Conservation (phyloP, 2,329 filamentous ascomycete genomes). For the Cladosporium velox region DNA sequence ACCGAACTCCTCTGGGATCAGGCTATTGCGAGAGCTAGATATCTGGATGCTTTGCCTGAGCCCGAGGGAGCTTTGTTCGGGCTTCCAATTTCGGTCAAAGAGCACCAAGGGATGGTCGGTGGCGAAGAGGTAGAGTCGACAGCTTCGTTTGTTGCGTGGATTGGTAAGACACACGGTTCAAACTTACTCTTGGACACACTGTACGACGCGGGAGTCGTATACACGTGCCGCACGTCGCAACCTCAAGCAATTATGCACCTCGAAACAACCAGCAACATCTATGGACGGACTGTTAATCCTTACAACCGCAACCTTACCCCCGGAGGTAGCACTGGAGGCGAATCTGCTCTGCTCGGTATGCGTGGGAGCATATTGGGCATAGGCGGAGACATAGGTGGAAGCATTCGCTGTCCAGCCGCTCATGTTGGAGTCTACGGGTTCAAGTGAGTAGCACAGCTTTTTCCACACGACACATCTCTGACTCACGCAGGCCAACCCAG, state of each 20-base stretch:
- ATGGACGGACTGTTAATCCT: conserved; percentile 57
- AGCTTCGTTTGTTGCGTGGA: conserved; percentile 49
- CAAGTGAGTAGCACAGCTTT: conserved; percentile 39
- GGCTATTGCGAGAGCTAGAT: conserved; percentile 43
- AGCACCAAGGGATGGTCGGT: conserved; percentile 54
- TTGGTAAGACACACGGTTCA: conserved; percentile 50
- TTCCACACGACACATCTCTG: background rate
- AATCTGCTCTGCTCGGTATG: conserved; percentile 52
- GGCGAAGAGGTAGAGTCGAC: conserved; percentile 45
- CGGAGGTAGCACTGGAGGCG: conserved; percentile 59
- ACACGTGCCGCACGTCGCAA: conserved; percentile 56
- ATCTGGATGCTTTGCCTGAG: conserved; percentile 43
- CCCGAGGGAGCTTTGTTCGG: conserved; percentile 52
- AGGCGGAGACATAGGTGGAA: conserved; percentile 57
- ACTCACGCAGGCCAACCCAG: conserved; percentile 2
- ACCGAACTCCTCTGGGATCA: conserved; percentile 40
- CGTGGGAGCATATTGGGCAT: conserved; percentile 35
- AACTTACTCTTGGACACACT: conserved; percentile 49
- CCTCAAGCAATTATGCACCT: conserved; percentile 59
- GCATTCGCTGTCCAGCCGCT: conserved; percentile 51
- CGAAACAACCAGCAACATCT: conserved; percentile 54
- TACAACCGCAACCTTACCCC: conserved; percentile 53
- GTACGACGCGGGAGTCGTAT: conserved; percentile 52
- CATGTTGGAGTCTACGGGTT: conserved; percentile 51
- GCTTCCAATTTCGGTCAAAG: conserved; percentile 55